Evolutionary conservation across 2,329 filamentous ascomycete species (phyloP), one percentile per base, ranked within the genome.

Genomic region (Pyrenochaeta sp.): DNA sequence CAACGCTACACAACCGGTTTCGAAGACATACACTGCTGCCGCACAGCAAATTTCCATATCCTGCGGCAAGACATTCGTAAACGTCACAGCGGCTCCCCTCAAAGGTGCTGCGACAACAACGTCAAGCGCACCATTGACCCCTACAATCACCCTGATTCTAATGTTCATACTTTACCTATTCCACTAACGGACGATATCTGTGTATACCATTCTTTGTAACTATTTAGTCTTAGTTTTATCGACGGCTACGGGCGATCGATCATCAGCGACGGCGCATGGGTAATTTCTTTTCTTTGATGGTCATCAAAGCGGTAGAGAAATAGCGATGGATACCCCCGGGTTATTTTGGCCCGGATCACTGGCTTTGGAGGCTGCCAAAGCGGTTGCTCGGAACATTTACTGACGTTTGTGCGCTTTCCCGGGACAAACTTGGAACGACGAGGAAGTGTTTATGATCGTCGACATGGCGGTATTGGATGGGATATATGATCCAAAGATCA

Each of bases 31-130:
- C 72, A 76, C 82, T 5, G 67, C 78, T 9, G 92, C 92, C 0
- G 93, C 94, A 0, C 77, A 83, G 57, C 85, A 89, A 66, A 83
- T 98, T 45, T 90, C 97, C 68, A 79, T 85, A 10, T 81, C 69
- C 10, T 89, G 86, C 63, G 86, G 86, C 0, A 76, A 79, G 1
- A 72, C 66, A 0, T 88, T 87, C 62, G 82, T 82, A 11, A 81
- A 80, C 56, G 75, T 77, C 11, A 81, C 80, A 30, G 73, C 84
- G 82, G 68, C 73, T 12, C 72, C 72, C 2, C 58, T 73, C 3
- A 75, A 73, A 51, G 69, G 64, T 36, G 68, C 60, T n/a, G 66
- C 68, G 30, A 45, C 66, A 12, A 51, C 59, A 20, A 62, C 64
- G 4, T 4, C 4, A 27, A 60, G 44, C 41, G 47, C 60, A 3